Base-by-base conservation (phyloP, 2,329 filamentous ascomycete genomes). In the Ophiostoma triangulosporum region DNA sequence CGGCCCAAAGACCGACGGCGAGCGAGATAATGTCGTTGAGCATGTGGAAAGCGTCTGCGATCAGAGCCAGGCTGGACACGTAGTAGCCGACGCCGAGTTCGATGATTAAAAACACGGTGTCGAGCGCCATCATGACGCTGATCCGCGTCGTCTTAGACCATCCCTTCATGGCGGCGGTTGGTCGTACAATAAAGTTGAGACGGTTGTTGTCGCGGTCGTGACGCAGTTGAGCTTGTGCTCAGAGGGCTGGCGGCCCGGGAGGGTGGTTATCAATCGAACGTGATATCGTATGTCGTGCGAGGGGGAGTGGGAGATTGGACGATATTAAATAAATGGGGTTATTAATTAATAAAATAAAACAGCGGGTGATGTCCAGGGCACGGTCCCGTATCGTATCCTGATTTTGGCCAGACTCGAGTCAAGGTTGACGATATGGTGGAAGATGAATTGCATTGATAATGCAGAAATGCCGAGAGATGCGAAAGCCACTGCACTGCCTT, bases 41-140 rank as follows among this genome's bases (percentile, higher is more conserved):
- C 93, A 98, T 98, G 71, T 98, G 93, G 69, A 98, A 98, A 56
- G 93, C 89, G 72, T 98, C 93, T 52, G 93, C 93, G 65, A 94
- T 89, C 56, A 98, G 78, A 35, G 93, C 93, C 61, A 98, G 78
- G 17, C 93, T 97, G 65, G 90, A 84, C 57, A 95, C 88, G 58
- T 84, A 73, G 73, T 95, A 88, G 57, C 93, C 91, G 57, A 85
- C 81, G 55, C 85, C 81, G 57, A 98, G 71, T 70, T 98, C 93
- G 55, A 97, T 73, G 48, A 95, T 69, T 70, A 98, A 96, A 73
- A 98, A 98, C 38, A 78, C 76, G 51, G 83, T 76, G 70, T 97
- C 91, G 64, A 98, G 95, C 59, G 73, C 84, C 66, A 98, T 81
- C 77, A 98, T 87, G 67, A 96, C 84, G 70, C 86, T 79, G 67